Evolutionary conservation across 345 rosid species (phyloP).

Genomic region (Stellera chamaejasme): DNA sequence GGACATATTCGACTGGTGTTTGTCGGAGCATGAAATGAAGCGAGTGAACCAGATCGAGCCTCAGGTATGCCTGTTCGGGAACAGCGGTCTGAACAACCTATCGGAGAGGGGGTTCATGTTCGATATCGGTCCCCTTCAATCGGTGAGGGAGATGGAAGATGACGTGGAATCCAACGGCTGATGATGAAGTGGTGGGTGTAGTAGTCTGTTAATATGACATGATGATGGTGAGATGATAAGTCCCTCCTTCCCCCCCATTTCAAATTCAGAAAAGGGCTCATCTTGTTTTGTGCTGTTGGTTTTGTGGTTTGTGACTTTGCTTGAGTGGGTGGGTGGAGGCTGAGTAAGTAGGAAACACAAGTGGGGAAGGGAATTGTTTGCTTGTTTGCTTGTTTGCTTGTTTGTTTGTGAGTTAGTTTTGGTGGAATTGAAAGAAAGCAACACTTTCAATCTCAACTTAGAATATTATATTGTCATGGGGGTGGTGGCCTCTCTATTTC

Average conservation of each 20-base stretch:
- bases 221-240: no score
- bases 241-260: background rate
- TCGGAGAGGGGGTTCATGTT: conserved; percentile 29
- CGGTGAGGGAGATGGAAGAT: conserved; percentile 45
- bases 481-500: no score
- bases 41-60: conserved; percentile 42
- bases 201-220: conserved; percentile 5
- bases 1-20: conserved; percentile 39
- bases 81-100: conserved; percentile 26
- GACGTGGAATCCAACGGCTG: conserved; percentile 34
- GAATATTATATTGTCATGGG: no score
- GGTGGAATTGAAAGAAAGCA: background rate
- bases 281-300: background rate
- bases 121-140: conserved; percentile 46
- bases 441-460: conserved; percentile 4
- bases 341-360: conserved; percentile 20
- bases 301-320: conserved; percentile 16
- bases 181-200: background rate
- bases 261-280: conserved; percentile 1
- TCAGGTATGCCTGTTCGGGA: conserved; percentile 49
- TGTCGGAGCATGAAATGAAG: conserved; percentile 42
- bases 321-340: conserved; percentile 20
- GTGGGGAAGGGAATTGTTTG: background rate
- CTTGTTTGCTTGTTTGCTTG: background rate
- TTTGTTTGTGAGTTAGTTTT: background rate